phyloP scores from a whole-genome alignment of 2,329 filamentous ascomycete genomes.

The Fusarium torreyae region DNA sequence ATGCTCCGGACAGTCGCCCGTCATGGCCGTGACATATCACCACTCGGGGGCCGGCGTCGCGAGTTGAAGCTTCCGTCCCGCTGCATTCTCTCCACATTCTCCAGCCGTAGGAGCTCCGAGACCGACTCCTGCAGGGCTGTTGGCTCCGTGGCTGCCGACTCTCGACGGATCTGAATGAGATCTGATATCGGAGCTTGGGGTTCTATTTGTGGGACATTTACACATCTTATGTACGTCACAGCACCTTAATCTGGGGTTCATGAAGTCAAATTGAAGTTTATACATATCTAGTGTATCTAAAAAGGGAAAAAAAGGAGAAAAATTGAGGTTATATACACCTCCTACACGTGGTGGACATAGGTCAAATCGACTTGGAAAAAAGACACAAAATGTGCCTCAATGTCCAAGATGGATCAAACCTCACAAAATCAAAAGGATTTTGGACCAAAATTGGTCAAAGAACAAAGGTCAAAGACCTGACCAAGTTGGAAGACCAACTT shows the following conservation, averaged over 20 bases:
- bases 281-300: constrained; percentile 10
- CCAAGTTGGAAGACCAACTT: not conserved
- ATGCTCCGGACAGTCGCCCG: constrained; percentile 26
- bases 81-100: constrained; percentile 33
- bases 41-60: constrained; percentile 17
- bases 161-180: constrained; percentile 34
- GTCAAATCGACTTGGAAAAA: constrained; percentile 8
- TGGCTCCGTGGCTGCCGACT: constrained; percentile 31
- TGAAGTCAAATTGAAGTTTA: constrained; percentile 22
- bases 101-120: constrained; percentile 29
- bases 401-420: constrained; percentile 20
- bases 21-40: constrained; percentile 18
- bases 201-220: constrained; percentile 44
- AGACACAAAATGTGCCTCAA: constrained; percentile 1
- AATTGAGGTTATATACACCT: constrained; percentile 7
- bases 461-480: constrained; percentile 4
- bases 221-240: constrained; percentile 40
- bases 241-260: constrained; percentile 32
- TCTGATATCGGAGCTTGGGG: constrained; percentile 28
- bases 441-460: not conserved
- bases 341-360: not conserved
- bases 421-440: constrained; percentile 5
- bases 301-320: not conserved
- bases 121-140: constrained; percentile 26
- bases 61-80: constrained; percentile 24